Base-by-base conservation (phyloP, 1,284 basidiomycete genomes). In the Cryptococcus deneoformans region DNA sequence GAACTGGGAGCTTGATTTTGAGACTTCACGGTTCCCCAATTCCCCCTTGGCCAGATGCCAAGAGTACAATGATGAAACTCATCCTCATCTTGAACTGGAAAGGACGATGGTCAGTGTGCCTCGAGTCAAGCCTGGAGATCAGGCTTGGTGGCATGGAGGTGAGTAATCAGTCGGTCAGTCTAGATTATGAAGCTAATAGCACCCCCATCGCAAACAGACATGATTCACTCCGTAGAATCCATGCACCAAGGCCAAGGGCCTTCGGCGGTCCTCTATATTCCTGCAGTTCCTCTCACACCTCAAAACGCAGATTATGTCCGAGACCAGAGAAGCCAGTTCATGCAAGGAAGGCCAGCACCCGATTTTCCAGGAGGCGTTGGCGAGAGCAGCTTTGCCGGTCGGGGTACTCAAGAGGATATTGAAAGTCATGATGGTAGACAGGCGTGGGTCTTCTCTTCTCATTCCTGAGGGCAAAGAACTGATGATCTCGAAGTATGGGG, bases 61-160 rank as follows among this genome's bases (percentile, higher is more conserved):
- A 70, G 86, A 88, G 66, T 72, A 89, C 40, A 84, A 78, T 54
- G 79, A 82, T 34, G 60, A 52, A 14, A 86, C 85, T 0, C 89
- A 91, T 67, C 90, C 89, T 0, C 88, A 92, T 72, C 72, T 91
- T 42, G 70, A 79, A 57, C 79, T 91, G 6, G 80, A 79, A 10
- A 70, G 82, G 59, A 87, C 85, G 1, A 91, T 92, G 87, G 83
- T 85, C 20, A 86, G 87, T 2, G 80, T 88, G 8, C 88, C 88
- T 0, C 82, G 80, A 58, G 88, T 91, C 8, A 79, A 80, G 42
- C 87, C 89, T 0, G 89, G 89, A 0, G 87, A 90, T 70, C 85
- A 87, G 67, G 86, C 88, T 0, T 87, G 86, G 65, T 90, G 90
- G 90, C 90, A 92, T 71, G 88, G 86, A 66, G 87, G 72, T 72